These are phyloP conservation scores for Macrolepiota fuliginosa DNA, from an alignment of 768 basidiomycete genomes.

Conservation along the genomic window DNA sequence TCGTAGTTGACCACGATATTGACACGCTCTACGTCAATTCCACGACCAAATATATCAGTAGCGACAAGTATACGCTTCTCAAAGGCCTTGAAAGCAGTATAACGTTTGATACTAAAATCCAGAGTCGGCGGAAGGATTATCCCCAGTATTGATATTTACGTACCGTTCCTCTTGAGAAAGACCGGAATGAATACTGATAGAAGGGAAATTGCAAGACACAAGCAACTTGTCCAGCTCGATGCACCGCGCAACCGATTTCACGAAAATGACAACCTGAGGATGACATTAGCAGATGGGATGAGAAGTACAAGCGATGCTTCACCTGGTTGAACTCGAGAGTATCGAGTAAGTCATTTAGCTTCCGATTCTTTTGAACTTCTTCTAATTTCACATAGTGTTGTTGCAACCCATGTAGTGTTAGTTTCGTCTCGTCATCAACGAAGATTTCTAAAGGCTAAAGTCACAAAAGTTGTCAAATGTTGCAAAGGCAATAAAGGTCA, in stretches of 20 bases:
- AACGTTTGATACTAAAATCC: constrained; percentile 76
- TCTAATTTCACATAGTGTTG: constrained; percentile 98
- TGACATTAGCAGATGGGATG: not conserved
- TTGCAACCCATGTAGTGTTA: constrained; percentile 96
- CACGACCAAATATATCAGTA: constrained; percentile 98
- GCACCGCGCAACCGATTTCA: constrained; percentile 96
- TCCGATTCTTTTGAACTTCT: constrained; percentile 94
- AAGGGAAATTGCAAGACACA: constrained; percentile 97
- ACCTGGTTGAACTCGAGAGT: constrained; percentile 99
- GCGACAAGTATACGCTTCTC: constrained; percentile 99
- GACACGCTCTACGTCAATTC: constrained; percentile 99
- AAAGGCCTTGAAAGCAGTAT: constrained; percentile 98
- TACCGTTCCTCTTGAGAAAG: constrained; percentile 95
- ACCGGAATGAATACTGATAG: constrained; percentile 95
- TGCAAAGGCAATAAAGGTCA: not conserved
- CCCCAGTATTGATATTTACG: constrained; percentile 23
- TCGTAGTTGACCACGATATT: constrained; percentile 99
- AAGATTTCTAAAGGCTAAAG: constrained; percentile 96
- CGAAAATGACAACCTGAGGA: constrained; percentile 95
- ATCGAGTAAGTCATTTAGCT: constrained; percentile 93
- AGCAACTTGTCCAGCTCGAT: constrained; percentile 95
- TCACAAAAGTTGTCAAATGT: not conserved
- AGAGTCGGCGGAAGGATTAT: constrained; percentile 9
- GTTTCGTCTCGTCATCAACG: constrained; percentile 98
- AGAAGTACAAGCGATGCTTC: constrained; percentile 13